Evolutionary conservation across 1,139 yeast species (phyloP).

Genomic region (Hansenula lynferdii): DNA sequence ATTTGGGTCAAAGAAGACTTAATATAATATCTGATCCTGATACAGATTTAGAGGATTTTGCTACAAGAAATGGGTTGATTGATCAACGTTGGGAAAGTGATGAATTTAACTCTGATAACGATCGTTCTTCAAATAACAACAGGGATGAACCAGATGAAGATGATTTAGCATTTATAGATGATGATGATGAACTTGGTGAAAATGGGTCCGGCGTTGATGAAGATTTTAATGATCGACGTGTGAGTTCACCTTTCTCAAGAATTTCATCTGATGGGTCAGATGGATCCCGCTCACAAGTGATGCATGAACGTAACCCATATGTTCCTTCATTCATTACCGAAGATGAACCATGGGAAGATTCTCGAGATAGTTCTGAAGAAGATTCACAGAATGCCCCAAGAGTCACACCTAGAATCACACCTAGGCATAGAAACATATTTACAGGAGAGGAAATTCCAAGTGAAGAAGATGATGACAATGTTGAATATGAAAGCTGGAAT

Average conservation of each 20-base stretch:
- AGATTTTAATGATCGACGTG: background rate
- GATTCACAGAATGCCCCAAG: background rate
- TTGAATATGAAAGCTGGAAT: background rate
- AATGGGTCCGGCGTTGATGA: background rate
- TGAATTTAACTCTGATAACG: background rate
- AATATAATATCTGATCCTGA: conserved; percentile 4
- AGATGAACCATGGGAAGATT: conserved; percentile 1
- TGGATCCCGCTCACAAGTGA: no score
- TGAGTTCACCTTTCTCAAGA: no score
- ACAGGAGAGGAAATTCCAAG: no score
- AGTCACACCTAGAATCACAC: background rate
- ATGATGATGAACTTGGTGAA: conserved; percentile 4
- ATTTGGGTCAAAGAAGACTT: conserved; percentile 8
- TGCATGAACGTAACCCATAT: no score
- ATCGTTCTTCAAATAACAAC: no score
- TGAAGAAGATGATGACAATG: background rate
- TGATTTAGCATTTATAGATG: conserved; percentile 2
- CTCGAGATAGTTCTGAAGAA: no score
- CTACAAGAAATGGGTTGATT: background rate
- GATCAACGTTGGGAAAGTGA: background rate
- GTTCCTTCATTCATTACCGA: background rate
- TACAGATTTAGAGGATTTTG: conserved; percentile 8
- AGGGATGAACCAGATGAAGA: conserved; percentile 7
- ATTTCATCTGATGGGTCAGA: no score
- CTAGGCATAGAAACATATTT: background rate